Evolutionary conservation across 768 basidiomycete species (phyloP), one percentile per base, ranked within the genome.

Genomic region (Rhodotorula taiwanensis): DNA sequence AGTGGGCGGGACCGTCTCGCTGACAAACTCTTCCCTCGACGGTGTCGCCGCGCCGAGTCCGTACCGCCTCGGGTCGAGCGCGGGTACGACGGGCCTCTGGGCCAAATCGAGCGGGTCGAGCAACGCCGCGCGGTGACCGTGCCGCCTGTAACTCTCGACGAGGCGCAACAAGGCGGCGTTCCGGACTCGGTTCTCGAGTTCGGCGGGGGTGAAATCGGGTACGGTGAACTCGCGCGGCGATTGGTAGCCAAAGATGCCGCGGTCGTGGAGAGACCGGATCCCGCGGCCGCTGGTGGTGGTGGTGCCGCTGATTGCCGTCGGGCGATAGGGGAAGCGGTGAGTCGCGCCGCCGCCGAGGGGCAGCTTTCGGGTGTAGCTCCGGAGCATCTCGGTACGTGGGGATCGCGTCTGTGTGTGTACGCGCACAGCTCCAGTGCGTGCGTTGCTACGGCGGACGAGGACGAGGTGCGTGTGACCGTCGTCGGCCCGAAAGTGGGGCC

Each of bases 21-120:
- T 65, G 4, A 36, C 11, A 31, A 52, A 70, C 51, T 55, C 74
- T 34, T 44, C 90, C 15, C 89, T 75, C 60, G 93, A 89, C 3
- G 90, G 89, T 70, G 88, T 81, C 4, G 91, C 80, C 60, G 86
- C 90, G 42, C 75, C 77, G 66, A 93, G 79, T 2, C 89, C 88
- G 66, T 93, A 94, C 16, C 92, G 83, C 14, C 60, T 23, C 8
- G 65, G 58, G 39, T 61, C 62, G 43, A 63, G 67, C 18, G 62
- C 68, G 5, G 61, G 61, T 0, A 55, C 62, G 30, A 16, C 27
- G 81, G 84, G 69, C 21, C 91, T 83, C 57, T 88, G 85, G 34
- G 94, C 85, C 55, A 94, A 77, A 75, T 91, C 89, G 41, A 94
- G 77, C 0, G 92, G 91, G 73, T 95, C 91, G 45, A 94, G 87